A percentile compares a stretch with the other conserved stretches of the same genome.
Evolutionary conservation across 2,329 filamentous ascomycete species (phyloP).

Genomic region (Furcasterigmium furcatum): DNA sequence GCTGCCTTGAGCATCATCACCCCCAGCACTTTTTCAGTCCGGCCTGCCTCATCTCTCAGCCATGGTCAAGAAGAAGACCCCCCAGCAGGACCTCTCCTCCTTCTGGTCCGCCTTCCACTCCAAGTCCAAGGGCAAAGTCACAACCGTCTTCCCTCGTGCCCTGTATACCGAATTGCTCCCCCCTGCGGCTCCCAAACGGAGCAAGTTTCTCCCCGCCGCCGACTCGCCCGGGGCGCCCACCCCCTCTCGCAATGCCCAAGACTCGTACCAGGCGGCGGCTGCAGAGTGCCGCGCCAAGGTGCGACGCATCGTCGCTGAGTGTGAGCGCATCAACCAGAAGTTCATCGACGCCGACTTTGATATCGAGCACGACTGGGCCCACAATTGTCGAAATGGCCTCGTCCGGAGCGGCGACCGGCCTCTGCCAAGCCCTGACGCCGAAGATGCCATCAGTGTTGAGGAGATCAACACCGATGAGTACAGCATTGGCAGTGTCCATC

Average conservation of each 20-base stretch:
- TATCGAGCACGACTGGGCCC: slow-evolving; percentile 30
- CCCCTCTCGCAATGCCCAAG: slow-evolving; percentile 42
- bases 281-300: slow-evolving; percentile 35
- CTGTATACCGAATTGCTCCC: slow-evolving; percentile 31
- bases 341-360: slow-evolving; percentile 42
- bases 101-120: slow-evolving; percentile 40
- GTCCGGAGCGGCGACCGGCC: slow-evolving; percentile 10
- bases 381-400: slow-evolving; percentile 33
- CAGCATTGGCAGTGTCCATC: slow-evolving; percentile 34
- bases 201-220: not conserved
- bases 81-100: slow-evolving; percentile 35
- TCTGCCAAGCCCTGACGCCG: not conserved
- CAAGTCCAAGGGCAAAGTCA: slow-evolving; percentile 37
- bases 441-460: not conserved
- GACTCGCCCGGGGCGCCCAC: slow-evolving; percentile 25
- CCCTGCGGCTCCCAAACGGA: slow-evolving; percentile 16
- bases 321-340: slow-evolving; percentile 40
- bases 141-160: slow-evolving; percentile 38
- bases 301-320: slow-evolving; percentile 34
- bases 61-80: slow-evolving; percentile 17
- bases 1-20: no score
- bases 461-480: slow-evolving; percentile 10
- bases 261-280: slow-evolving; percentile 38
- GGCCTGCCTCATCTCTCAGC: no score
- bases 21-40: no score